These are phyloP conservation scores for Aspergillus sp. DNA, from an alignment of 2,329 filamentous ascomycete genomes.

Conservation along the genomic window DNA sequence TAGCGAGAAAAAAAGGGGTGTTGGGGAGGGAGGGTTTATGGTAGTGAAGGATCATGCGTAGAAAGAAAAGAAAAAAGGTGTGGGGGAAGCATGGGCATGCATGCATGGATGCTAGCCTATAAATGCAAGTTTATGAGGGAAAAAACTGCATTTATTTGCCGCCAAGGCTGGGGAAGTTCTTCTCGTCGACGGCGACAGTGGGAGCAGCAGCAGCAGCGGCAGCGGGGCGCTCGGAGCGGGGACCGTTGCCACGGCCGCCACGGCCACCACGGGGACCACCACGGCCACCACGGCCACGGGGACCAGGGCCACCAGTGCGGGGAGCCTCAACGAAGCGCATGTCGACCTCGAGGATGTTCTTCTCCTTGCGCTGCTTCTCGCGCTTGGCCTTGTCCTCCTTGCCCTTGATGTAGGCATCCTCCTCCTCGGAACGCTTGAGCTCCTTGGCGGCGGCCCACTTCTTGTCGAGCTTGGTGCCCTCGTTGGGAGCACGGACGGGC, in stretches of 20 bases:
- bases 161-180: constrained; percentile 50
- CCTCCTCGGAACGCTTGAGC: constrained; percentile 59
- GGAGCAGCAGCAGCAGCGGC: constrained; percentile 30
- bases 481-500: constrained; percentile 86
- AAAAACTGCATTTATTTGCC: constrained; percentile 33
- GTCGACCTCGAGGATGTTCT: constrained; percentile 86
- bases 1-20: neutral
- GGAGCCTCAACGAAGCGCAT: constrained; percentile 71
- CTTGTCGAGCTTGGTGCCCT: constrained; percentile 83
- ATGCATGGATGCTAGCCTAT: constrained; percentile 1
- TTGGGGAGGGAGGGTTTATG: neutral
- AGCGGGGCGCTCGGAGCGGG: constrained; percentile 26
- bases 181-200: constrained; percentile 46
- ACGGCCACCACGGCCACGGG: constrained; percentile 37
- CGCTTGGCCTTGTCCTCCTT: constrained; percentile 74
- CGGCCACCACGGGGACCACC: constrained; percentile 19
- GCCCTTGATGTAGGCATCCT: constrained; percentile 74
- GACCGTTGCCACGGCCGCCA: constrained; percentile 28
- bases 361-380: constrained; percentile 88
- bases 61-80: neutral
- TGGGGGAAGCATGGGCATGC: neutral
- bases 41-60: too few relatives aligned
- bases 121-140: too few relatives aligned
- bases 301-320: constrained; percentile 44
- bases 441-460: constrained; percentile 88